Percentiles rank a stretch among this genome's conserved stretches.
Conservation (phyloP, 768 basidiomycete genomes). For the Russula emetica region DNA sequence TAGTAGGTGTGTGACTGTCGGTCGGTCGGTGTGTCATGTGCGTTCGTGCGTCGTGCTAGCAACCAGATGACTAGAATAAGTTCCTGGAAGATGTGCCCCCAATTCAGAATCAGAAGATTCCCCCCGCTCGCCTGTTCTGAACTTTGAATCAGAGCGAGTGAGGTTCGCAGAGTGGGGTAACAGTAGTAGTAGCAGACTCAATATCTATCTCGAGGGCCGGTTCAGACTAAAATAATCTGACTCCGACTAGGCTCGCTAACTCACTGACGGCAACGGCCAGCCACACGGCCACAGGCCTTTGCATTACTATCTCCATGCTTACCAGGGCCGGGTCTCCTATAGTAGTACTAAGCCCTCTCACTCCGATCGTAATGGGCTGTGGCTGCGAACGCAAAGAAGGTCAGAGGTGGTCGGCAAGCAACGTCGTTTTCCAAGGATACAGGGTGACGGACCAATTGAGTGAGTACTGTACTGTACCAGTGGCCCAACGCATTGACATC, state of each 20-base stretch:
- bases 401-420: background rate
- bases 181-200: too few relatives aligned
- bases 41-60: background rate
- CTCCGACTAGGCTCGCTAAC: background rate
- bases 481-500: too few relatives aligned
- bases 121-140: background rate
- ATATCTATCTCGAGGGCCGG: background rate
- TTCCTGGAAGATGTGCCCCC: background rate
- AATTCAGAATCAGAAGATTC: background rate
- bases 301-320: background rate
- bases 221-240: background rate
- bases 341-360: too few relatives aligned
- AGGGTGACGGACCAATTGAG: background rate
- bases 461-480: too few relatives aligned
- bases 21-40: conserved; percentile 4
- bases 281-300: too few relatives aligned
- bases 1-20: background rate
- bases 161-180: background rate
- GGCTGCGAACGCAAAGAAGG: background rate
- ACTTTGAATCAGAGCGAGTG: background rate
- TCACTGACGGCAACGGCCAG: too few relatives aligned
- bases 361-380: background rate
- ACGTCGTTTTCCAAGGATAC: conserved; percentile 9
- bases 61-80: conserved; percentile 7
- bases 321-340: background rate